Evolutionary conservation across 805 yeast species (phyloP).

Genomic region (Tetrapisispora taiwanensis): DNA sequence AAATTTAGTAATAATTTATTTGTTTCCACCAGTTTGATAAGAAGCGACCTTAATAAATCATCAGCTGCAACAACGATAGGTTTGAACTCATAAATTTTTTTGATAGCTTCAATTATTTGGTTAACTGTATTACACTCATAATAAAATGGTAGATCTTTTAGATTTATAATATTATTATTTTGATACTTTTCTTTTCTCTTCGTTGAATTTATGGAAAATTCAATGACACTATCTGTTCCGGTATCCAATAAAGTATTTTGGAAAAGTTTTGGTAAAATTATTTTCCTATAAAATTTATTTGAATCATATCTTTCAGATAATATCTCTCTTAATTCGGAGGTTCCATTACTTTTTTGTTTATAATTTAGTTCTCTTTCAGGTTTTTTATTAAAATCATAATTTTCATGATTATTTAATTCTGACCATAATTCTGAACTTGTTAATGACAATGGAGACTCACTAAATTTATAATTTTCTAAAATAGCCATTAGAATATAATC

Average conservation of each 20-base stretch:
- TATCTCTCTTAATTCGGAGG: not conserved
- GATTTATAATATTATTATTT: too few species aligned
- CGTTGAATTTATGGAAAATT: slow-evolving; percentile 7
- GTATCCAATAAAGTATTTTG: slow-evolving; percentile 5
- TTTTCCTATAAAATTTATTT: not conserved
- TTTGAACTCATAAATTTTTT: not conserved
- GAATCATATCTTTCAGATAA: not conserved
- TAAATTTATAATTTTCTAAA: not conserved
- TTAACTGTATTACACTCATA: not conserved
- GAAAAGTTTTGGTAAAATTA: not conserved
- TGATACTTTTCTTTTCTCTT: not conserved
- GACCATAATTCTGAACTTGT: slow-evolving; percentile 1
- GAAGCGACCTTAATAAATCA: not conserved
- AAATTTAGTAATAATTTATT: not conserved
- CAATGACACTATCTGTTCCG: slow-evolving; percentile 13
- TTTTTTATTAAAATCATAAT: not conserved
- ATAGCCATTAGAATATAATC: not conserved
- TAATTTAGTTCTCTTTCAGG: too few species aligned
- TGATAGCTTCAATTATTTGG: not conserved
- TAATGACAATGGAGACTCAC: not conserved
- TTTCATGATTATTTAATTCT: not conserved
- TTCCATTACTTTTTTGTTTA: not conserved
- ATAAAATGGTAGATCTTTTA: not conserved
- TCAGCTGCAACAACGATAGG: not conserved
- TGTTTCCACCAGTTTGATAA: not conserved